phyloP scores from a whole-genome alignment of 2,329 filamentous ascomycete species.

The Exophiala xenobiotica region DNA sequence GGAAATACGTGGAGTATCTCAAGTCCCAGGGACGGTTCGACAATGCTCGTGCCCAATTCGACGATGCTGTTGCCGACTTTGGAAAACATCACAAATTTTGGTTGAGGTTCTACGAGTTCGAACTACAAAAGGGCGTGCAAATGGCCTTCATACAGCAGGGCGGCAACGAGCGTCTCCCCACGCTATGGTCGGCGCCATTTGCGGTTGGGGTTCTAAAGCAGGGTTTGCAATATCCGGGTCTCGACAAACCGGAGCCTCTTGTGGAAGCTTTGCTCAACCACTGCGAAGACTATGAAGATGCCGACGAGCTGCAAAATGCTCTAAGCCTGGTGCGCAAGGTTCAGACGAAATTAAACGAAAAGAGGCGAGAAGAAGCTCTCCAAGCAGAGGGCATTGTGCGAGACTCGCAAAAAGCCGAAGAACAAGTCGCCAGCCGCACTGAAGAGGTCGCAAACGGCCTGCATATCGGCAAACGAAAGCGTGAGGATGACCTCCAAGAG shows the following conservation, averaged over 20 bases:
- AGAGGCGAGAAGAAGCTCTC: slow-evolving; percentile 65
- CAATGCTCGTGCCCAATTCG: slow-evolving; percentile 75
- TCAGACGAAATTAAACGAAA: slow-evolving; percentile 61
- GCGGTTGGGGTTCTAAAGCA: slow-evolving; percentile 76
- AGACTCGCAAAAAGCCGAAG: slow-evolving; percentile 32
- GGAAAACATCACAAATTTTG: slow-evolving; percentile 88
- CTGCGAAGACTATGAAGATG: slow-evolving; percentile 86
- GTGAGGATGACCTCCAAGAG: slow-evolving; percentile 57
- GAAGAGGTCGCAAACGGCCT: slow-evolving; percentile 31
- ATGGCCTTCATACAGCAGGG: slow-evolving; percentile 53
- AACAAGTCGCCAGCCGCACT: slow-evolving; percentile 33
- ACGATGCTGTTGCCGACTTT: slow-evolving; percentile 66
- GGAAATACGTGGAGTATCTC: slow-evolving; percentile 87
- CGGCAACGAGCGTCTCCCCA: slow-evolving; percentile 54
- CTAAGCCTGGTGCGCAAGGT: slow-evolving; percentile 71
- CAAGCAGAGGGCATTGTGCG: slow-evolving; percentile 49
- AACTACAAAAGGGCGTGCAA: slow-evolving; percentile 70
- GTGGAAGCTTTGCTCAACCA: slow-evolving; percentile 49
- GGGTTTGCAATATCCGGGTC: slow-evolving; percentile 57
- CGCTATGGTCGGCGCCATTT: slow-evolving; percentile 64
- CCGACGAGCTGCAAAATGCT: slow-evolving; percentile 70
- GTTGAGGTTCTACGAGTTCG: slow-evolving; percentile 89
- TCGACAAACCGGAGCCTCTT: slow-evolving; percentile 53
- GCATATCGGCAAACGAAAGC: slow-evolving; percentile 67
- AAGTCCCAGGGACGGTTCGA: slow-evolving; percentile 77